These are phyloP conservation scores for Mycena pura DNA, from an alignment of 768 basidiomycete genomes.

Conservation along the genomic window DNA sequence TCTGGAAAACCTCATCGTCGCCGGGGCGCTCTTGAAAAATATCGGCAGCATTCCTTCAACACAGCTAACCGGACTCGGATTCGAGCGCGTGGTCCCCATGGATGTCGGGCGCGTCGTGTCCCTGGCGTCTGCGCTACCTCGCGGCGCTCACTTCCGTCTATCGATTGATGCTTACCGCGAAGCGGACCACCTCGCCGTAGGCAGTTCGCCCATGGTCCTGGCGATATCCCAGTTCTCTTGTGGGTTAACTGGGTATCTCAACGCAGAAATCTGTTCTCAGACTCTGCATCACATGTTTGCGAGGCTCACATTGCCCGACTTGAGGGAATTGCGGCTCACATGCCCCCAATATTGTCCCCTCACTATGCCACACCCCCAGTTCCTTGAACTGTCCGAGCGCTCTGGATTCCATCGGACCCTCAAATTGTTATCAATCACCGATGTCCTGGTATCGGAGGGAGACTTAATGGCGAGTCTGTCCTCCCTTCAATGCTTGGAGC, in stretches of 20 bases:
- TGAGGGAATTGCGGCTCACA: background rate
- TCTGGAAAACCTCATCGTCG: background rate
- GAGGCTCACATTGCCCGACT: background rate
- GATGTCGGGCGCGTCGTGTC: background rate
- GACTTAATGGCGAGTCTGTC: background rate
- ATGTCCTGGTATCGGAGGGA: background rate
- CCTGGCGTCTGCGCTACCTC: background rate
- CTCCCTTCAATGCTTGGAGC: background rate
- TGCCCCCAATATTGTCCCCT: background rate
- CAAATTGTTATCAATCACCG: background rate
- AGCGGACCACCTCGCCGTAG: background rate
- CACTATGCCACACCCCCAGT: background rate
- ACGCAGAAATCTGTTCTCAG: no score
- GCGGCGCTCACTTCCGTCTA: background rate
- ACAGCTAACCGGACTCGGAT: background rate
- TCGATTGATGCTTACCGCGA: background rate
- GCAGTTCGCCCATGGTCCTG: background rate
- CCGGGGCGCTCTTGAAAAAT: background rate
- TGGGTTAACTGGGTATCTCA: background rate
- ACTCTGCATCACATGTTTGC: background rate
- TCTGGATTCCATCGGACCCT: background rate
- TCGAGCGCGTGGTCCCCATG: background rate
- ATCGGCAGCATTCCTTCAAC: background rate
- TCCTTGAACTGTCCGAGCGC: background rate
- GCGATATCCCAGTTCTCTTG: slow-evolving; percentile 1